Evolutionary conservation across 306 rosid species (phyloP).

Genomic region (Pyrus betulifolia): DNA sequence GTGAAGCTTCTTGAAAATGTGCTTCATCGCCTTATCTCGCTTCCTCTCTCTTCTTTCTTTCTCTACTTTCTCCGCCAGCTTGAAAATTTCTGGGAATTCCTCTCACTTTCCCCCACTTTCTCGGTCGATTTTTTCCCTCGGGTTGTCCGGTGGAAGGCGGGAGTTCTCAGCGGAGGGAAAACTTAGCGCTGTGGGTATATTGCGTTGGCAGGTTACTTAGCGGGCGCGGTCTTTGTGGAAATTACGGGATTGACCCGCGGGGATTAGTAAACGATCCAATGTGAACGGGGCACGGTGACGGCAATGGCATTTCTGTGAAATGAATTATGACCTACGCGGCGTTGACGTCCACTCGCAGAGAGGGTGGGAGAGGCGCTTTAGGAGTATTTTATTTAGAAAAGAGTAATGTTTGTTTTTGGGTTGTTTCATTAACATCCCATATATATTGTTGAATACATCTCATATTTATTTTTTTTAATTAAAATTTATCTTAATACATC

Average conservation of each 20-base stretch:
- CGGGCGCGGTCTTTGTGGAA: neutral
- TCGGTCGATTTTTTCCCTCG: neutral
- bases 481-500: too few species aligned
- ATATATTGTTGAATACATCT: too few species aligned
- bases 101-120: neutral
- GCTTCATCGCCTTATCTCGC: slow-evolving; percentile 41
- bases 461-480: too few species aligned
- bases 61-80: neutral
- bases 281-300: neutral
- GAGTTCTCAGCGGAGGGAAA: slow-evolving; percentile 36
- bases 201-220: slow-evolving; percentile 4
- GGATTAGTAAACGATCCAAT: slow-evolving; percentile 8
- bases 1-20: slow-evolving; percentile 99
- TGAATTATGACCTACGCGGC: slow-evolving; percentile 20
- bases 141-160: neutral
- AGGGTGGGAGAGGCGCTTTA: neutral
- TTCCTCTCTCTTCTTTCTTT: neutral
- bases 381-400: too few species aligned
- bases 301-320: slow-evolving; percentile 2
- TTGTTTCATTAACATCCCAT: too few species aligned
- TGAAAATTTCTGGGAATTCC: neutral
- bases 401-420: too few species aligned
- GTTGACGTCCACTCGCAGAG: neutral
- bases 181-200: slow-evolving; percentile 14
- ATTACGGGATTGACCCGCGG: slow-evolving; percentile 21